Conservation (phyloP, 176 grass and related monocot species). For the Oryza coarctata region DNA sequence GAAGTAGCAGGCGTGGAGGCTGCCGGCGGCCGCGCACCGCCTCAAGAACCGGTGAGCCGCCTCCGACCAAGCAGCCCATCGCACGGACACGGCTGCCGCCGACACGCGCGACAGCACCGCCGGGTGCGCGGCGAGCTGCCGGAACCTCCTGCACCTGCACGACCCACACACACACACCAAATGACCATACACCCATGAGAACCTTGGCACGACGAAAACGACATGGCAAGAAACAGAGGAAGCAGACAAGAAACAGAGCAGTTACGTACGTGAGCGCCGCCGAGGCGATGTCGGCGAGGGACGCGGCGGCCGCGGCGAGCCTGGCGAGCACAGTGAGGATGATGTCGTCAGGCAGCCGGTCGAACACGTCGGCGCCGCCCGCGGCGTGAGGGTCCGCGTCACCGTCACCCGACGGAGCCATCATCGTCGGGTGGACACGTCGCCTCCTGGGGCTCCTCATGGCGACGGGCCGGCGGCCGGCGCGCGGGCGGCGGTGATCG, state of each 20-base stretch:
- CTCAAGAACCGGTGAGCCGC: conserved; percentile 53
- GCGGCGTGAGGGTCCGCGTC: background rate
- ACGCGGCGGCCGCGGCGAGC: conserved; percentile 24
- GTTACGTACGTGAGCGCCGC: conserved; percentile 37
- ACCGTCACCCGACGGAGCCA: conserved; percentile 22
- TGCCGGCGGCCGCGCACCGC: conserved; percentile 60
- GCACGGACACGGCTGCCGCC: conserved; percentile 29
- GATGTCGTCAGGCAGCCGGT: conserved; percentile 64
- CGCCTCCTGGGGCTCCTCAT: conserved; percentile 27
- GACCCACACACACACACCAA: too few species aligned
- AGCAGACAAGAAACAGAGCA: background rate
- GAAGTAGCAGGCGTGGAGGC: conserved; percentile 65
- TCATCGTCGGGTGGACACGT: background rate
- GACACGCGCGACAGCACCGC: conserved; percentile 50
- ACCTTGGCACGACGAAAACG: background rate
- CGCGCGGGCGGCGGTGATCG: background rate
- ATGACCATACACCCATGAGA: background rate
- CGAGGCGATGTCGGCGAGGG: conserved; percentile 46
- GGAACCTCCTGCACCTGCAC: conserved; percentile 66
- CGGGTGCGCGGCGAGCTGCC: conserved; percentile 38
- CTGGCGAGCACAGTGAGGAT: conserved; percentile 50
- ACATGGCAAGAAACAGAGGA: background rate
- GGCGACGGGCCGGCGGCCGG: background rate
- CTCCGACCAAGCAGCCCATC: conserved; percentile 47
- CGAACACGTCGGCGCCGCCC: conserved; percentile 41